Evolutionary conservation across 192 early-diverging fungal genomes (phyloP), one percentile per base, ranked within the genome.

Genomic region (Backusella psychrophila): DNA sequence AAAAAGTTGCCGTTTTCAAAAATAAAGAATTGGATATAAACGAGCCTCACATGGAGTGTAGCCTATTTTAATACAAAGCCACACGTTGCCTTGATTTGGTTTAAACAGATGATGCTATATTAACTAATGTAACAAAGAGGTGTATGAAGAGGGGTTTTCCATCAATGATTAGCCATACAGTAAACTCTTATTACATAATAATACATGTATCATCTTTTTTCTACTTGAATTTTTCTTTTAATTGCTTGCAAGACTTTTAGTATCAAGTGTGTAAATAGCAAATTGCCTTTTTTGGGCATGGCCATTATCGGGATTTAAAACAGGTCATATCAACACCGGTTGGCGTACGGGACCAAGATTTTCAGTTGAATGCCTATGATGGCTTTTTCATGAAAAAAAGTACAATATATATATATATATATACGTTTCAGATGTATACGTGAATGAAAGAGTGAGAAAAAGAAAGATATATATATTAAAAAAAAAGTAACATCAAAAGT

Each of bases 61-160:
- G 26, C 56, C 56, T 63, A 63, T 63, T 63, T 63, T 63, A 63
- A 63, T 23, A 29, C 56, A 63, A 63, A 63, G 56, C 56, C 56
- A 63, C 56, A 63, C 11, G 56, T 63, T 63, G 9, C 56, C 56
- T 63, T 29, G 56, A 29, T 63, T 63, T 63, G 56, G 56, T 63
- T 26, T 63, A 63, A 63, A 1, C 56, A 63, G 56, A 63, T 63
- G 56, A 63, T 63, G 26, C 49, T 39, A 0, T n/a, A 19, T 8
- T 17, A 19, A 19, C 46, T 49, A 49, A 19, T 49, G 19, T 49
- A n/a, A 49, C 46, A 4, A 59, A 23, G 9, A 9, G 56, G 46
- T 21, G 19, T n/a, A n/a, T 49, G 46, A 49, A 49, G 6, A 49
- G 19, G 6, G 19, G 15, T 0, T 6, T 49, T n/a, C 19, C 0